A percentile compares a stretch with the other conserved stretches of the same genome.
Evolutionary conservation across 306 rosid genomes (phyloP).

Genomic region (Cucurbita argyrosperma): DNA sequence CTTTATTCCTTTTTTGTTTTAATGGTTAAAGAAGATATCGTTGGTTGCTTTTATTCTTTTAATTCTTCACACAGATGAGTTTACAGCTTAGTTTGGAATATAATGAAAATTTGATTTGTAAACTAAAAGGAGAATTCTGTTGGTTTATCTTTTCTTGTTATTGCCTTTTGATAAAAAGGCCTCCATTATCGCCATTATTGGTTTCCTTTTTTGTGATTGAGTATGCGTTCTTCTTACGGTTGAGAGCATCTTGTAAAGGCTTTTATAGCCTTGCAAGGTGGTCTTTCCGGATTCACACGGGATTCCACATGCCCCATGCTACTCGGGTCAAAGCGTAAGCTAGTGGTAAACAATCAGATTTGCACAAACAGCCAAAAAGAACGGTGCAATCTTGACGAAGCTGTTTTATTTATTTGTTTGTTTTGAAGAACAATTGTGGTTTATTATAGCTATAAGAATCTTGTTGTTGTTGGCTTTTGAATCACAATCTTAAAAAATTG

Average conservation of each 20-base stretch:
- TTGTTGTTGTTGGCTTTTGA: neutral
- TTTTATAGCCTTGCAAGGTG: too few relatives aligned
- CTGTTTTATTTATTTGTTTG: neutral
- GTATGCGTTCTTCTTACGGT: neutral
- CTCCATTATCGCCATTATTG: neutral
- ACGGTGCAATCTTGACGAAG: neutral
- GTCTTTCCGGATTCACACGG: too few relatives aligned
- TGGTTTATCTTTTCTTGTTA: neutral
- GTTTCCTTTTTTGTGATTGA: neutral
- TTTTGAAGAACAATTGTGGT: neutral
- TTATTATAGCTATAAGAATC: neutral
- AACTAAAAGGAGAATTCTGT: neutral
- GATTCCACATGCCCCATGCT: too few relatives aligned
- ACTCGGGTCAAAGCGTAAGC: too few relatives aligned
- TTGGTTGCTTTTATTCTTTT: constrained; percentile 18
- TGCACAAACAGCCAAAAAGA: neutral
- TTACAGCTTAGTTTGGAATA: constrained; percentile 12
- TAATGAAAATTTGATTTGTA: neutral
- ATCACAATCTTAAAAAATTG: neutral
- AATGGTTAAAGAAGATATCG: constrained; percentile 8
- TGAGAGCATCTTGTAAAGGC: neutral
- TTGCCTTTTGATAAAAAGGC: neutral
- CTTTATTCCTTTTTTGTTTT: neutral
- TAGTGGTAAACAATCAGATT: neutral
- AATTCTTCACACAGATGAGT: constrained; percentile 9